phyloP scores from a whole-genome alignment of 306 rosid species.

The Vigna angularis region DNA sequence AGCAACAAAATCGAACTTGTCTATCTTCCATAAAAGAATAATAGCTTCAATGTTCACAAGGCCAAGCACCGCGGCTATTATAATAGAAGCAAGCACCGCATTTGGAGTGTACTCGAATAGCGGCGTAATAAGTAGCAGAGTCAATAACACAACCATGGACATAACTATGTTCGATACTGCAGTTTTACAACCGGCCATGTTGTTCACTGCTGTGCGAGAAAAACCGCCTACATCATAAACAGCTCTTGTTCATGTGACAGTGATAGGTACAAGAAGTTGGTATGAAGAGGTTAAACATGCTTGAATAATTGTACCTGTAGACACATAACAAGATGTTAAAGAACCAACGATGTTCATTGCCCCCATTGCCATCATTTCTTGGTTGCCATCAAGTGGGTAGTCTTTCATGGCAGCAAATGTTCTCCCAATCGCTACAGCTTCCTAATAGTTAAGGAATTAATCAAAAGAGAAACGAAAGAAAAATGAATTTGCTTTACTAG shows the following conservation, averaged over 20 bases:
- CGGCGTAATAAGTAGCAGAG: constrained; percentile 71
- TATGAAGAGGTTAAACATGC: background rate
- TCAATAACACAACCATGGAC: constrained; percentile 69
- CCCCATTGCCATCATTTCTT: constrained; percentile 95
- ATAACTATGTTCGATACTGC: constrained; percentile 87
- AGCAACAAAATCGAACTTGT: constrained; percentile 78
- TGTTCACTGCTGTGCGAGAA: constrained; percentile 89
- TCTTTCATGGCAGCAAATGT: constrained; percentile 86
- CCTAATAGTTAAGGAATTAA: constrained; percentile 48
- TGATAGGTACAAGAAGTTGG: background rate
- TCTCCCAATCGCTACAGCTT: constrained; percentile 94
- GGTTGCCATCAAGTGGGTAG: constrained; percentile 82
- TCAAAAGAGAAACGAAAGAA: background rate
- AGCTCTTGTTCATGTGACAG: background rate
- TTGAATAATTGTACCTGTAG: constrained; percentile 62
- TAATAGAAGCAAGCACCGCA: constrained; percentile 85
- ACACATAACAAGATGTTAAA: constrained; percentile 79
- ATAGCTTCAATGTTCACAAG: constrained; percentile 64
- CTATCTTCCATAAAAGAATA: constrained; percentile 74
- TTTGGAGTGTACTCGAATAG: constrained; percentile 86
- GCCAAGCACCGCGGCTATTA: constrained; percentile 65
- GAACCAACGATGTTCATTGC: constrained; percentile 88
- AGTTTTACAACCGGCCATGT: constrained; percentile 84
- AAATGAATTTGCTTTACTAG: background rate
- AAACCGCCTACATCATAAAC: constrained; percentile 66